Conservation (phyloP, 495 filamentous ascomycete species). For the Hypomontagnella monticulosa region DNA sequence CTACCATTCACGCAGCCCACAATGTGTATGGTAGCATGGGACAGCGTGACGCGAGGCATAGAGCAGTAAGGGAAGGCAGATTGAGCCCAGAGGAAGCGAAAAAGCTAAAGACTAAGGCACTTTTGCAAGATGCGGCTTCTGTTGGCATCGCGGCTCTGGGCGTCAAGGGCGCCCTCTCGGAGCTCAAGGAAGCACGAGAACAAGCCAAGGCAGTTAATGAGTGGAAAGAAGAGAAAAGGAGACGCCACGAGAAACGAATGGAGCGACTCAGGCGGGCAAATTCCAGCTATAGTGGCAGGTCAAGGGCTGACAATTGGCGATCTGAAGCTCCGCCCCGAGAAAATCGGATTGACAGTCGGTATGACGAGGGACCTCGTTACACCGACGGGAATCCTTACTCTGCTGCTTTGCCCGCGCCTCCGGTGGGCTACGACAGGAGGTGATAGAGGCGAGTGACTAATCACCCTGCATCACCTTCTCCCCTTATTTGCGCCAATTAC, state of each 20-base stretch:
- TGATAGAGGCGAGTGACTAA: slow-evolving; percentile 37
- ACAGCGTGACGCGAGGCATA: slow-evolving; percentile 73
- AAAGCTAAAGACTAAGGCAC: slow-evolving; percentile 77
- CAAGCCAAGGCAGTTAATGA: slow-evolving; percentile 51
- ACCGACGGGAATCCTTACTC: slow-evolving; percentile 63
- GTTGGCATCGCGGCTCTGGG: slow-evolving; percentile 86
- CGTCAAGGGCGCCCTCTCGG: slow-evolving; percentile 81
- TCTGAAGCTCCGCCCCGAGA: slow-evolving; percentile 49
- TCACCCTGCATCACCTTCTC: slow-evolving; percentile 18
- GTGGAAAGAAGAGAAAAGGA: slow-evolving; percentile 54
- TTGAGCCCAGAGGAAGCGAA: slow-evolving; percentile 78
- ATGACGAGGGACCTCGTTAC: slow-evolving; percentile 58
- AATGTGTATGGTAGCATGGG: slow-evolving; percentile 79
- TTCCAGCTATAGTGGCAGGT: slow-evolving; percentile 47
- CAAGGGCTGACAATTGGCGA: slow-evolving; percentile 52
- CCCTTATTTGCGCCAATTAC: slow-evolving; percentile 3
- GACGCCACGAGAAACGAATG: slow-evolving; percentile 52
- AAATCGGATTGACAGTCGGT: slow-evolving; percentile 47
- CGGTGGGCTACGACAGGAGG: slow-evolving; percentile 52
- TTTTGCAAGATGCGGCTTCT: slow-evolving; percentile 77
- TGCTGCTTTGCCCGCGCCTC: slow-evolving; percentile 54
- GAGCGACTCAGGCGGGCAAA: slow-evolving; percentile 49
- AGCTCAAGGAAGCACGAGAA: slow-evolving; percentile 62
- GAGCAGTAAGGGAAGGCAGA: slow-evolving; percentile 76
- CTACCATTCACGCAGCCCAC: slow-evolving; percentile 89